These are phyloP conservation scores for Dothideomycetidae sp. DNA, from an alignment of 2,329 filamentous ascomycete species.

Conservation along the genomic window DNA sequence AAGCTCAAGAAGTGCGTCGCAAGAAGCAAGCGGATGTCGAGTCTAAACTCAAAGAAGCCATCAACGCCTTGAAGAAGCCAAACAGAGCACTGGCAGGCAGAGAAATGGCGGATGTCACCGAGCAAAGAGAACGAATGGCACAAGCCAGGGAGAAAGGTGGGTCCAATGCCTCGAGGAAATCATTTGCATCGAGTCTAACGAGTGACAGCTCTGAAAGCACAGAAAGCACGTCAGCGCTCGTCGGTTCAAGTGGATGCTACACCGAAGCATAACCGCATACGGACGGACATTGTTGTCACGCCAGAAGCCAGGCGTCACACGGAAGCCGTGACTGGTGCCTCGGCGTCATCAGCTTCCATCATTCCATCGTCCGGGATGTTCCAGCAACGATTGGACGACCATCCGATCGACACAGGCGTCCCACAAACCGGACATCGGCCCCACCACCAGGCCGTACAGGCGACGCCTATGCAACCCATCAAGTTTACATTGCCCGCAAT, in stretches of 20 bases:
- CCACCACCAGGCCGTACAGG: slow-evolving; percentile 19
- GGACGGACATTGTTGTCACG: slow-evolving; percentile 20
- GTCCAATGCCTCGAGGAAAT: slow-evolving; percentile 14
- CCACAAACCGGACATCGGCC: slow-evolving; percentile 19
- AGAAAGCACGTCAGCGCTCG: slow-evolving; percentile 5
- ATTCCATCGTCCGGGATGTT: slow-evolving; percentile 29
- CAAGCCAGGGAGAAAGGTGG: slow-evolving; percentile 17
- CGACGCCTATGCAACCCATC: slow-evolving; percentile 30
- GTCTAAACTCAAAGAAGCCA: slow-evolving; percentile 58
- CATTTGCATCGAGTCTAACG: slow-evolving; percentile 19
- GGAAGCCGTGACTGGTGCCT: slow-evolving; percentile 16
- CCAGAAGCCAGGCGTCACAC: slow-evolving; percentile 16
- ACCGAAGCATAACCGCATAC: slow-evolving; percentile 23
- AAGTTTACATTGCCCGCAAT: slow-evolving; percentile 18
- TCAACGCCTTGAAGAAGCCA: slow-evolving; percentile 58
- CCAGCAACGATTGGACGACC: slow-evolving; percentile 15
- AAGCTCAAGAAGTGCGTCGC: slow-evolving; percentile 42
- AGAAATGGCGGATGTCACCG: slow-evolving; percentile 51
- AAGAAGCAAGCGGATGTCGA: slow-evolving; percentile 54
- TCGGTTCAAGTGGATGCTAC: slow-evolving; percentile 29
- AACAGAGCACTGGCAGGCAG: slow-evolving; percentile 57
- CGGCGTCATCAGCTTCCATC: slow-evolving; percentile 19
- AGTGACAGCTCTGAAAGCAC: slow-evolving; percentile 21
- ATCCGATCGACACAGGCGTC: slow-evolving; percentile 18
- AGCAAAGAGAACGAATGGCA: slow-evolving; percentile 36